A percentile compares a stretch with the other conserved stretches of the same genome.
Evolutionary conservation across 2,329 filamentous ascomycete species (phyloP).

Genomic region (Fusarium pseudoanthophilum): DNA sequence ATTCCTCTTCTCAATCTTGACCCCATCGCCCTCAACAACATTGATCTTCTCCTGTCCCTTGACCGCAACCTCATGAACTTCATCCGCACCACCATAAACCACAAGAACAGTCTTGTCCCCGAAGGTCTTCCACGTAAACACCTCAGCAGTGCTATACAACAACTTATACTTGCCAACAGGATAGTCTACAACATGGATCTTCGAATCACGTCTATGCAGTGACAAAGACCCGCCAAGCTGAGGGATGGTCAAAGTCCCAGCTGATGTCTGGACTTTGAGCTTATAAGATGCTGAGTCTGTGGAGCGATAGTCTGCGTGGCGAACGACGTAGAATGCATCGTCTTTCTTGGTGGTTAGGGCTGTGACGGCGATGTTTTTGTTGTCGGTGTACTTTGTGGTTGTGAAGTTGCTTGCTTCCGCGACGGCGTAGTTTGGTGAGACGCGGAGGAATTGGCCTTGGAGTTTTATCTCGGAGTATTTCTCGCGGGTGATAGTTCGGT

Average conservation of each 20-base stretch:
- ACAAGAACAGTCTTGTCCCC: slow-evolving; percentile 68
- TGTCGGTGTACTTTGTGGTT: slow-evolving; percentile 63
- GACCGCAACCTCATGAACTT: slow-evolving; percentile 71
- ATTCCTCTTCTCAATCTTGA: slow-evolving; percentile 37
- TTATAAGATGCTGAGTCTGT: slow-evolving; percentile 68
- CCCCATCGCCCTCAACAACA: slow-evolving; percentile 44
- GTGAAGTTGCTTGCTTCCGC: slow-evolving; percentile 63
- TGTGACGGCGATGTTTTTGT: slow-evolving; percentile 66
- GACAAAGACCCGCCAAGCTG: slow-evolving; percentile 66
- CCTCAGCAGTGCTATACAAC: slow-evolving; percentile 75
- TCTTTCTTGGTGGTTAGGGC: slow-evolving; percentile 65
- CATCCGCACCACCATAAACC: slow-evolving; percentile 70
- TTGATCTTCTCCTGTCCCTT: slow-evolving; percentile 37
- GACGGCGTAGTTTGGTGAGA: slow-evolving; percentile 75
- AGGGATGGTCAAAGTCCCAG: slow-evolving; percentile 63
- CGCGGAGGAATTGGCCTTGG: slow-evolving; percentile 78
- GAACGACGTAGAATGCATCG: slow-evolving; percentile 71
- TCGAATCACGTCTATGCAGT: slow-evolving; percentile 72
- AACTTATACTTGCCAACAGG: slow-evolving; percentile 67
- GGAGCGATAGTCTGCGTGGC: slow-evolving; percentile 74
- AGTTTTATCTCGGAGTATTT: slow-evolving; percentile 86
- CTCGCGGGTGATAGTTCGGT: slow-evolving; percentile 73
- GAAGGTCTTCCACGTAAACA: slow-evolving; percentile 76
- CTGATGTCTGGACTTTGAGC: slow-evolving; percentile 69
- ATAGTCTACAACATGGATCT: slow-evolving; percentile 75